Percentiles rank a stretch among this genome's conserved stretches.
Conservation (phyloP, 2,329 filamentous ascomycete species). For the Pseudocercospora eumusae region DNA sequence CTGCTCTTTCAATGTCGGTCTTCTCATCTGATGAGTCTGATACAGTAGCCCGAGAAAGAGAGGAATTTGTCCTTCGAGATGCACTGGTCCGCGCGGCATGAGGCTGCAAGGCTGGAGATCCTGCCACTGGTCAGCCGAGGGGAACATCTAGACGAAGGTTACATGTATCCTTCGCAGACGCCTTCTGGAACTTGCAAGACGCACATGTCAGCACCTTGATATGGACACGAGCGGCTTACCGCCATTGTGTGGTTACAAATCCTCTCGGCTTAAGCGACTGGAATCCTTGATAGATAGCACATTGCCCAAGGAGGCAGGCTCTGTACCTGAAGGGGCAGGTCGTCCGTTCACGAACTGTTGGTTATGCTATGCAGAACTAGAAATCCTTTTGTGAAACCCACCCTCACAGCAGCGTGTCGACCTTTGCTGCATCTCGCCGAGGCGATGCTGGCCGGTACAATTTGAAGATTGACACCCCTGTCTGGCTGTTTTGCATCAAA, state of each 20-base stretch:
- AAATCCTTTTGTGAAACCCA: constrained; percentile 5
- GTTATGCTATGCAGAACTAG: not conserved
- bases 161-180: not conserved
- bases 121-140: not conserved
- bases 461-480: too few species aligned
- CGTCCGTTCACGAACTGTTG: not conserved
- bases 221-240: not conserved
- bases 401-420: not conserved
- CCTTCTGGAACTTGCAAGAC: not conserved
- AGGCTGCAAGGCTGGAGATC: not conserved
- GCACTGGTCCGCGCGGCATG: too few species aligned
- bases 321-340: constrained; percentile 2
- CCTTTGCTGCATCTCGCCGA: not conserved
- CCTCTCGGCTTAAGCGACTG: not conserved
- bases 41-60: too few species aligned
- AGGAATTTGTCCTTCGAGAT: too few species aligned
- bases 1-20: too few species aligned
- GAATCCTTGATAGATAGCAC: not conserved
- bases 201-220: not conserved
- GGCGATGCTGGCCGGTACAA: constrained; percentile 5
- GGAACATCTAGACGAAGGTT: not conserved
- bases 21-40: too few species aligned
- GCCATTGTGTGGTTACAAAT: not conserved
- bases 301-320: not conserved
- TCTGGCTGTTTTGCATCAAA: not conserved